Evolutionary conservation across 345 rosid genomes (phyloP).

Genomic region (Alliaria petiolata): DNA sequence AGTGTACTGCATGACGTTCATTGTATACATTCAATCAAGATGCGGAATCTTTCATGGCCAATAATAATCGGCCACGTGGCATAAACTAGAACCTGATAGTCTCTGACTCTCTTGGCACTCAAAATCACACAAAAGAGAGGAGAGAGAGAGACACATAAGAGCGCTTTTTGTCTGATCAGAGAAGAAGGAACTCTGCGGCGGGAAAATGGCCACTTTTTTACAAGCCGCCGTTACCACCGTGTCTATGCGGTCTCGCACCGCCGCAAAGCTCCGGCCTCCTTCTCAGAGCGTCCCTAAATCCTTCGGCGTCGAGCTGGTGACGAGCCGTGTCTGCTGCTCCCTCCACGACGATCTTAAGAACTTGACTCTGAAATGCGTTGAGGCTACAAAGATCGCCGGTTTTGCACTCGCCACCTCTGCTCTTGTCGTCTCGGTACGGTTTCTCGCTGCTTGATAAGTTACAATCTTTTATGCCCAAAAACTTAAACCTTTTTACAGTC

Average conservation of each 20-base stretch:
- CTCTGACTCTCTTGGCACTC: too few relatives aligned
- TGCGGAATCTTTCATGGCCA: constrained; percentile 3
- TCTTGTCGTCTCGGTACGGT: constrained; percentile 62
- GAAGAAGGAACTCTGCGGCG: background rate
- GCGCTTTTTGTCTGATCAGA: constrained; percentile 4
- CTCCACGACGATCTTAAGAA: constrained; percentile 55
- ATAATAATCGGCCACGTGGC: background rate
- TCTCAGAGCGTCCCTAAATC: constrained; percentile 45
- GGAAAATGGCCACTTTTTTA: constrained; percentile 62
- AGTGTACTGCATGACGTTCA: background rate
- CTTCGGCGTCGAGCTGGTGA: constrained; percentile 45
- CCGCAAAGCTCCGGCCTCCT: constrained; percentile 41
- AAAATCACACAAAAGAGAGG: background rate
- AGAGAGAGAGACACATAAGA: background rate
- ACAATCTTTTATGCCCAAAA: background rate
- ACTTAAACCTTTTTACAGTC: background rate
- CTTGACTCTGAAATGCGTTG: constrained; percentile 53
- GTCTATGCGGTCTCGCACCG: constrained; percentile 31
- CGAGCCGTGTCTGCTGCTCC: constrained; percentile 59
- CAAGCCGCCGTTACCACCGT: constrained; percentile 67
- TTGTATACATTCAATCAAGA: background rate
- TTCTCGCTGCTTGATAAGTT: background rate
- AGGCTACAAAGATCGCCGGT: constrained; percentile 62
- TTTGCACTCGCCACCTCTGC: constrained; percentile 82
- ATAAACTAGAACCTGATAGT: background rate